Conservation (phyloP, 306 rosid genomes). For the Cucurbita moschata region DNA sequence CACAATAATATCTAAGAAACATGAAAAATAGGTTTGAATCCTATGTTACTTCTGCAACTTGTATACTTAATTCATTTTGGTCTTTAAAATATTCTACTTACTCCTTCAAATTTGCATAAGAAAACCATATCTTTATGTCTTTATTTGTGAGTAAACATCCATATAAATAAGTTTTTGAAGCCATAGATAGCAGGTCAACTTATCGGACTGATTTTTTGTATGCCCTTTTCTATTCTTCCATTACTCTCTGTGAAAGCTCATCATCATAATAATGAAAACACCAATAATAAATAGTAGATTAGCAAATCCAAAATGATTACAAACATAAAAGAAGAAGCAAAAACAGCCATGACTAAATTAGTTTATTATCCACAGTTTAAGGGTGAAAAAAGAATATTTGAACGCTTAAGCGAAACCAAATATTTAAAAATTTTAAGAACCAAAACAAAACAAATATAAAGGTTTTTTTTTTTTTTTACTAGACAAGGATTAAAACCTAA, state of each 20-base stretch:
- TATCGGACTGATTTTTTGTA: too few species aligned
- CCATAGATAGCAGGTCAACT: background rate
- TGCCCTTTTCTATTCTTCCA: too few species aligned
- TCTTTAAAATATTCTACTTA: background rate
- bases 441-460: background rate
- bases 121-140: background rate
- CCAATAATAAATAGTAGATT: background rate
- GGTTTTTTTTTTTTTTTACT: background rate
- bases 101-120: background rate
- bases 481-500: background rate
- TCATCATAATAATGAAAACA: too few species aligned
- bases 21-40: background rate
- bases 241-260: too few species aligned
- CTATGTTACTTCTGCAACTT: background rate
- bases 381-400: background rate
- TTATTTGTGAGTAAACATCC: background rate
- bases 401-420: too few species aligned
- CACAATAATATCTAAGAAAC: constrained; percentile 9
- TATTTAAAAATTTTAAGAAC: background rate
- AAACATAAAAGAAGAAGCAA: too few species aligned
- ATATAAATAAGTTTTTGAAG: background rate
- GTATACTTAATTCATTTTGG: background rate
- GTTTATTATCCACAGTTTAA: background rate
- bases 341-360: background rate
- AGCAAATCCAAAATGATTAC: background rate